Conservation (phyloP, 2,329 filamentous ascomycete species). For the Aspergillus arachidicola region DNA sequence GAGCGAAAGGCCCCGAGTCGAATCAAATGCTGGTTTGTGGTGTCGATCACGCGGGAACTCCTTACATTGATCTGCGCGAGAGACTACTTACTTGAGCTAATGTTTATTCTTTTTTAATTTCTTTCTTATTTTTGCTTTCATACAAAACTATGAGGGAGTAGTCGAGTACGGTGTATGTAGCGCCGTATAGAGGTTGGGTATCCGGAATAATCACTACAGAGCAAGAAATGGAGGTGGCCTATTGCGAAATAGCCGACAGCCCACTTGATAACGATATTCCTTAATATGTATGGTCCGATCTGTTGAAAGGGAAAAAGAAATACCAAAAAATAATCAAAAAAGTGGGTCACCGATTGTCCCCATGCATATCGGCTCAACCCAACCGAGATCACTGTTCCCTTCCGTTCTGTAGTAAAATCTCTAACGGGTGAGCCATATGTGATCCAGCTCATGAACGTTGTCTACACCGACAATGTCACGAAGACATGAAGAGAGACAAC, state of each 20-base stretch:
- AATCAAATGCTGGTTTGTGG: conserved; percentile 17
- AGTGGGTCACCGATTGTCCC: conserved; percentile 3
- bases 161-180: neutral
- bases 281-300: neutral
- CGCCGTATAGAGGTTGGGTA: neutral
- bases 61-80: conserved; percentile 26
- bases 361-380: conserved; percentile 1
- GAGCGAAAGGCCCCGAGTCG: conserved; percentile 10
- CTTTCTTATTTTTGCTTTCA: neutral
- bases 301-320: conserved; percentile 3
- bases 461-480: conserved; percentile 7
- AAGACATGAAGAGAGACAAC: neutral
- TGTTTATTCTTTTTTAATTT: neutral
- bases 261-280: neutral
- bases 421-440: neutral
- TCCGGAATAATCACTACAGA: neutral
- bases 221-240: neutral
- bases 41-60: conserved; percentile 30
- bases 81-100: conserved; percentile 4
- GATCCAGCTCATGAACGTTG: neutral
- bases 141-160: neutral
- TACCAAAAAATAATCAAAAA: neutral
- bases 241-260: neutral
- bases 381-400: conserved; percentile 1
- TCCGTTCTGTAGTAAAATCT: neutral